Evolutionary conservation across 805 yeast genomes (phyloP), one percentile per base, ranked within the genome.

Genomic region (Clavispora carvajalis): DNA sequence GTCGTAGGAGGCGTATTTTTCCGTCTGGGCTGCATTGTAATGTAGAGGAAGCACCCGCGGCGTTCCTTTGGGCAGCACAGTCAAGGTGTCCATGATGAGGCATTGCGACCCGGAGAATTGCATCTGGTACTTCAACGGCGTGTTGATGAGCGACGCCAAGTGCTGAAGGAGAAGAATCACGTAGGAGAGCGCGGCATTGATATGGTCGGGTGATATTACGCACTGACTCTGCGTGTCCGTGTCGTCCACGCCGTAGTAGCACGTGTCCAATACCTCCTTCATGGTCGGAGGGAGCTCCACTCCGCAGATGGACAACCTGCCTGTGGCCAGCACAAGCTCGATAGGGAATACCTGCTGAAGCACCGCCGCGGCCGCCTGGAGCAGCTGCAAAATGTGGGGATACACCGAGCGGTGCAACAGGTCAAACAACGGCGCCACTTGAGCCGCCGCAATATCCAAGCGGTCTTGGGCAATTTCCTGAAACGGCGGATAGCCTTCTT

Each of bases 201-300:
- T 52, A 15, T 51, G 57, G 30, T 34, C 37, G 15, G 10, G 21
- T 11, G 34, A 10, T 5, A 17, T 9, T 6, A 18, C 19, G 7
- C 3, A 19, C n/a, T 22, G 26, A 9, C 26, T 3, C 17, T 6
- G 10, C n/a, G n/a, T 11, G 8, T 7, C 12, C 11, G n/a, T 5
- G 7, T 8, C 28, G 16, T 8, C 11, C 7, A 44, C 30, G 22
- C 56, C 47, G 29, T 60, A 54, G 47, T 65, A 64, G 39, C 71
- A 58, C 12, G 51, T 46, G 16, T 53, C 49, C 8, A 65, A 50
- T 11, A 68, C 37, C 22, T 64, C 65, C 22, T 52, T 52, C 17
- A 58, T 57, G 29, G 53, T 54, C 4, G 58, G 38, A 1, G 73
- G 73, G 38, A 68, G 63, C 36, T 63, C 67, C 6, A 65, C 45